Evolutionary conservation across 306 rosid genomes (phyloP), one percentile per base, ranked within the genome.

Genomic region (Castanea crenata): DNA sequence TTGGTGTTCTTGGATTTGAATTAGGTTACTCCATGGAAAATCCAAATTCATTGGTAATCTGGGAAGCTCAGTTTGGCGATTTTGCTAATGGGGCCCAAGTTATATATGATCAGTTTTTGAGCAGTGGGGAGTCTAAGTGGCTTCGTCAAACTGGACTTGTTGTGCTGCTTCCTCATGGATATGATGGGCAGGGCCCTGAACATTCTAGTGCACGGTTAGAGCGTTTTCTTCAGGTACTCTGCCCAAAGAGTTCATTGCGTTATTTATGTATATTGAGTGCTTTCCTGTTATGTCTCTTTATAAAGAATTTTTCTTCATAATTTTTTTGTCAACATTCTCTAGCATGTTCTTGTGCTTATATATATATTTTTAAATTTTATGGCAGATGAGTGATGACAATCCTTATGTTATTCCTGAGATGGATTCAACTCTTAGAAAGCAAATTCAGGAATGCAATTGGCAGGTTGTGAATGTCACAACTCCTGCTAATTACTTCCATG

Each of bases 11-110:
- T 84, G 98, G 98, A 80, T 95, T 95, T 85, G 99, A 95, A 82
- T 81, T 95, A 92, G 99, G 98, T 74, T 95, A 93, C 82, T 93
- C 96, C 5, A 93, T 95, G 99, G 99, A 95, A 85, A 95, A 86
- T 84, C 99, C 99, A 46, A 95, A 95, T 79, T 87, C 99, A 15
- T 85, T 95, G 89, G 88, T 95, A 73, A 87, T 95, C 56, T 95
- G 99, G 99, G 98, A 95, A 89, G 99, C 99, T 82, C 99, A 93
- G 49, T 95, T 95, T 88, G 99, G 99, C 41, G 99, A 95, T 87
- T 95, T 95, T 88, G 84, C 99, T 65, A 93, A 95, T 81, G 99
- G 99, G 55, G 98, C 98, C 79, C 97, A 95, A 74, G 98, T 93
- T 82, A 93, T 95, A 79, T 92, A 90, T 89, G 98, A 95, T 87